phyloP scores from a whole-genome alignment of 371 early-diverging fungal species.

The Conidiobolus incongruus region DNA sequence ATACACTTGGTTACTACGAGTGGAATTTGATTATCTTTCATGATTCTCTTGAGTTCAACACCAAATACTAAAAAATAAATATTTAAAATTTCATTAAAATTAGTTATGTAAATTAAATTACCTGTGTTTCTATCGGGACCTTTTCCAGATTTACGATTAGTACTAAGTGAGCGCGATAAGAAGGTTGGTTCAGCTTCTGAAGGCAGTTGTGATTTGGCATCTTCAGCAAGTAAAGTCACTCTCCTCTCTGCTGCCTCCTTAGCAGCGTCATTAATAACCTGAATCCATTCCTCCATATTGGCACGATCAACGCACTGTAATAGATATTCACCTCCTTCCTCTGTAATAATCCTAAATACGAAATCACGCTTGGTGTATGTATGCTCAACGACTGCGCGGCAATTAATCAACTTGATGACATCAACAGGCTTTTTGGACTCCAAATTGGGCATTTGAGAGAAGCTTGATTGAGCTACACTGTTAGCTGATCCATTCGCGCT shows the following conservation, averaged over 20 bases:
- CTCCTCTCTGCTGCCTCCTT: constrained; percentile 42
- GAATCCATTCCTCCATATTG: constrained; percentile 60
- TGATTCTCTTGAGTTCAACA: constrained; percentile 25
- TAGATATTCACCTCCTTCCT: constrained; percentile 59
- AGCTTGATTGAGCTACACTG: constrained; percentile 4
- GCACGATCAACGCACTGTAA: constrained; percentile 42
- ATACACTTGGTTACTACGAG: constrained; percentile 44
- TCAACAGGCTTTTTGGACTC: constrained; percentile 28
- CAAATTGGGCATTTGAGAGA: constrained; percentile 1
- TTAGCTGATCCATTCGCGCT: not conserved
- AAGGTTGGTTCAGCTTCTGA: not conserved
- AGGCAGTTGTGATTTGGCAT: not conserved
- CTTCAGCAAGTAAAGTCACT: constrained; percentile 8
- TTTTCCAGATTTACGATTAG: constrained; percentile 6
- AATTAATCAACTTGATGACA: constrained; percentile 58
- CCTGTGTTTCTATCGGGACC: constrained; percentile 12
- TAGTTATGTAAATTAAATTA: constrained; percentile 2
- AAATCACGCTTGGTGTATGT: constrained; percentile 43
- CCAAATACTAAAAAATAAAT: constrained; percentile 23
- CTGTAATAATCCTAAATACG: constrained; percentile 61
- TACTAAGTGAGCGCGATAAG: not conserved
- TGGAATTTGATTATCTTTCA: constrained; percentile 31
- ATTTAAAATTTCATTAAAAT: not conserved
- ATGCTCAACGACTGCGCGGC: constrained; percentile 34
- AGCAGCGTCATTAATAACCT: constrained; percentile 41